Evolutionary conservation across 108 stramenopile species (phyloP), one percentile per base, ranked within the genome.

Genomic region (Conticribra weissflogii): DNA sequence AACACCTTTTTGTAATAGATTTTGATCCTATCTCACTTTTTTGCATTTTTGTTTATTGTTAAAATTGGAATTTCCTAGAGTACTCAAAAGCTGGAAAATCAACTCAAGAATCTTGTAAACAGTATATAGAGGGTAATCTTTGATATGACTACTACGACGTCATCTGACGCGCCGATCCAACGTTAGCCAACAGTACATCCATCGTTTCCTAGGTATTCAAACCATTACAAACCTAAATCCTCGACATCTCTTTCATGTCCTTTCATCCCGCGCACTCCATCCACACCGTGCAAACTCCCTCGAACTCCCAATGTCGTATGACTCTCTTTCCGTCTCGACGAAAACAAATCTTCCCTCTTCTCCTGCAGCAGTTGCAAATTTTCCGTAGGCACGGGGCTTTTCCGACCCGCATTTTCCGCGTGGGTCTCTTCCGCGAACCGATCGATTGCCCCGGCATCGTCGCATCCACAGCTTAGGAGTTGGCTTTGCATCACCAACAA

Each of bases 381-480:
- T 41, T 58, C 30, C 19, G 59, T 27, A 12, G 70, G 50, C 31
- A 70, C 41, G 4, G 63, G 59, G 28, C 66, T 27, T 18, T 65
- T 62, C 15, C 47, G 36, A 15, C 53, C 36, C 36, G 5, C 12
- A 5, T 12, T 41, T 12, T 41, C 12, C 8, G 5, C 36, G 12
- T 5, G 5, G 12, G 5, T 70, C 44, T 69, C 62, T 32, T 63
- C 71, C 24, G n/a, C n/a, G n/a, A n/a, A n/a, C n/a, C n/a, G n/a
- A n/a, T n/a, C n/a, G n/a, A n/a, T n/a, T n/a, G n/a, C n/a, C n/a
- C n/a, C n/a, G n/a, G 59, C 65, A 24, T 65, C 64, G 30, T 71
- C 56, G 41, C 79, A 81, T 36, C 63, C 76, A 65, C 76, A 71
- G 21, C 61, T 63, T 31, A 65, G 22, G 19, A 81, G 28, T 17